These are phyloP conservation scores for Citropsis articulata DNA, from an alignment of 345 rosid genomes.

Conservation along the genomic window DNA sequence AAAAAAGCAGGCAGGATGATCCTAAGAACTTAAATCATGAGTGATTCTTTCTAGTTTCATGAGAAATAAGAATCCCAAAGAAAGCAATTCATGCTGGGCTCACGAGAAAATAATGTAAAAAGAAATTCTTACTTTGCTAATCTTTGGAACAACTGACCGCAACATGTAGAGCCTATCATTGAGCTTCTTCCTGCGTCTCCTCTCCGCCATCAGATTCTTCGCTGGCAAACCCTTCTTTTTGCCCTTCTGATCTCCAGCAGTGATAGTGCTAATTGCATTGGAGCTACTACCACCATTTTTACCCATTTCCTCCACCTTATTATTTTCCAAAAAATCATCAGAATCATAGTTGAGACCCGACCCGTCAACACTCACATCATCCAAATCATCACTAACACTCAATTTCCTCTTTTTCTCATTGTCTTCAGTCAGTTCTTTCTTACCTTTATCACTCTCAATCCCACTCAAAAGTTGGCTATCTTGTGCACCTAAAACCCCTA, in stretches of 20 bases:
- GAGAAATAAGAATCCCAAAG: slow-evolving; percentile 13
- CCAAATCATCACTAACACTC: slow-evolving; percentile 28
- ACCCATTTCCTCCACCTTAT: slow-evolving; percentile 36
- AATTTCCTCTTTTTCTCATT: slow-evolving; percentile 33
- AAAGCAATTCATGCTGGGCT: slow-evolving; percentile 7
- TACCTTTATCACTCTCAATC: slow-evolving; percentile 39
- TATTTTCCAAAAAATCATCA: slow-evolving; percentile 46
- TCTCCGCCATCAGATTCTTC: slow-evolving; percentile 67
- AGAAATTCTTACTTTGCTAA: slow-evolving; percentile 51
- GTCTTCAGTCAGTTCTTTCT: slow-evolving; percentile 40
- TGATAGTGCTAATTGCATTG: slow-evolving; percentile 40
- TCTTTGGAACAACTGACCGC: slow-evolving; percentile 64
- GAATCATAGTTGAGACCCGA: slow-evolving; percentile 55
- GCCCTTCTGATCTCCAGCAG: slow-evolving; percentile 48
- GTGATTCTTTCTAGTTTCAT: slow-evolving; percentile 21
- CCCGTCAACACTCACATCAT: slow-evolving; percentile 49
- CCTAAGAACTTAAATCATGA: slow-evolving; percentile 10
- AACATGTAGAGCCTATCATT: slow-evolving; percentile 63
- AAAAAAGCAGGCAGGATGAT: neutral
- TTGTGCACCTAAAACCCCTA: slow-evolving; percentile 18
- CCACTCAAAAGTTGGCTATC: slow-evolving; percentile 20
- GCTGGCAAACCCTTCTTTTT: slow-evolving; percentile 65
- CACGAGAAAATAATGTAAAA: slow-evolving; percentile 21
- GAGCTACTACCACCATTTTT: slow-evolving; percentile 42
- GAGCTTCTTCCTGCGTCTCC: slow-evolving; percentile 65